Evolutionary conservation across 768 basidiomycete genomes (phyloP).

Genomic region (Lyophyllum decastes): DNA sequence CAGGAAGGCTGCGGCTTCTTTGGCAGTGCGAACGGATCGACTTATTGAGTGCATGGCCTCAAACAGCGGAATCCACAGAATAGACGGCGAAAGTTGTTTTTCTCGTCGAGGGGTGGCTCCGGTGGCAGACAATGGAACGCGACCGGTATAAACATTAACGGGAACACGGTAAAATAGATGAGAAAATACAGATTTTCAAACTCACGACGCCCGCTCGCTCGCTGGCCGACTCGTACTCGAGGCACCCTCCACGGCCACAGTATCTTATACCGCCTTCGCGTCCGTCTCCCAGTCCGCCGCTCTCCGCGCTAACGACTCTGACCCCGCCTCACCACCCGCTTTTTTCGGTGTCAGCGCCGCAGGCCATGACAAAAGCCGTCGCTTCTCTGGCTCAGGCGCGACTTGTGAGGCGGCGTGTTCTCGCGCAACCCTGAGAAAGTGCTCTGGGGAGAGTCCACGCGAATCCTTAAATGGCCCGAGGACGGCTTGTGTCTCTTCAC

Average conservation of each 20-base stretch:
- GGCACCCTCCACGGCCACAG: constrained; percentile 2
- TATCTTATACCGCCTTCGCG: not conserved
- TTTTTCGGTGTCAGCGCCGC: not conserved
- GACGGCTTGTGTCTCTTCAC: constrained; percentile 32
- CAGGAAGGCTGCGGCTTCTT: too few relatives aligned
- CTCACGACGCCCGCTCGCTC: constrained; percentile 6
- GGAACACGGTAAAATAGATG: not conserved
- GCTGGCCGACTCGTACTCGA: constrained; percentile 2
- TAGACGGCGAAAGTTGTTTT: too few relatives aligned
- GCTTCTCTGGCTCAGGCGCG: constrained; percentile 1
- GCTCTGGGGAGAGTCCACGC: constrained; percentile 42
- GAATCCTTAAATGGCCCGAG: constrained; percentile 39
- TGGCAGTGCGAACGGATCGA: too few relatives aligned
- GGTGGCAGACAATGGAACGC: not conserved
- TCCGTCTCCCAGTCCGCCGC: not conserved
- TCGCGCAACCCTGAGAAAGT: constrained; percentile 43
- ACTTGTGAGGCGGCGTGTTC: constrained; percentile 14
- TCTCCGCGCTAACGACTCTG: not conserved
- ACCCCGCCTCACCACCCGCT: not conserved
- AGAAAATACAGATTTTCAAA: not conserved
- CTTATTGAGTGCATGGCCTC: too few relatives aligned
- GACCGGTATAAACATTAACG: not conserved
- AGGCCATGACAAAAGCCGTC: constrained; percentile 10
- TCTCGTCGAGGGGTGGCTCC: not conserved
- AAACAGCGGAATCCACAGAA: too few relatives aligned